These are phyloP conservation scores for Prunus kanzakura DNA, from an alignment of 306 rosid genomes.

Conservation along the genomic window DNA sequence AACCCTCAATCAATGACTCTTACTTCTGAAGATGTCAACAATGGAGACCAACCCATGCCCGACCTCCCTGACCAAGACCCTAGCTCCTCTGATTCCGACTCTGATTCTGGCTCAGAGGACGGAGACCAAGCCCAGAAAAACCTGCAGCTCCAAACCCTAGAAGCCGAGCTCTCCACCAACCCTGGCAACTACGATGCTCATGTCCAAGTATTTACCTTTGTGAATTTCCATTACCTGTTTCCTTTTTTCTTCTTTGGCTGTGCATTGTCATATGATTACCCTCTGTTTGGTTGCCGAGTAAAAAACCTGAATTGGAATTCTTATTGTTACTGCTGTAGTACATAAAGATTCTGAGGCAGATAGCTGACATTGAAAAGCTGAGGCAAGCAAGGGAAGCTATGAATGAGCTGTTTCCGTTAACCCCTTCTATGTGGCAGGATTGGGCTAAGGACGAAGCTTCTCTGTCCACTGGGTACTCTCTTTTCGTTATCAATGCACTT, in stretches of 20 bases:
- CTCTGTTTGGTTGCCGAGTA: conserved; percentile 6
- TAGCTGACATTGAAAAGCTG: conserved; percentile 69
- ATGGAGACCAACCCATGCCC: conserved; percentile 33
- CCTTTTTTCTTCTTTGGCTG: background rate
- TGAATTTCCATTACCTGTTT: background rate
- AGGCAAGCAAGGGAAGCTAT: conserved; percentile 77
- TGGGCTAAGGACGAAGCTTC: conserved; percentile 89
- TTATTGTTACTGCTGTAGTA: conserved; percentile 26
- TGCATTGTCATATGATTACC: background rate
- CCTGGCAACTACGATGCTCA: conserved; percentile 75
- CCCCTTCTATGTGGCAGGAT: conserved; percentile 78
- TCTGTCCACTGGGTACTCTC: conserved; percentile 45
- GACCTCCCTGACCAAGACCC: conserved; percentile 27
- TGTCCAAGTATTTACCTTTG: conserved; percentile 36
- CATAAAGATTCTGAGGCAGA: conserved; percentile 61
- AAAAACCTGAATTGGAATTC: background rate
- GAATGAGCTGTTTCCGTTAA: conserved; percentile 66
- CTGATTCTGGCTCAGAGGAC: conserved; percentile 35
- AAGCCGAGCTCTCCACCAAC: conserved; percentile 54
- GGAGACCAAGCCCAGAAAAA: conserved; percentile 61
- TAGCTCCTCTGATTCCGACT: conserved; percentile 12
- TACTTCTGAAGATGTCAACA: conserved; percentile 9
- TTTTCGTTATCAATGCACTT: background rate
- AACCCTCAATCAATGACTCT: conserved; percentile 2
- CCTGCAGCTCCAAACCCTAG: conserved; percentile 54